Base-by-base conservation (phyloP, 2,329 filamentous ascomycete genomes). In the Phaeosphaeriaceae sp. region DNA sequence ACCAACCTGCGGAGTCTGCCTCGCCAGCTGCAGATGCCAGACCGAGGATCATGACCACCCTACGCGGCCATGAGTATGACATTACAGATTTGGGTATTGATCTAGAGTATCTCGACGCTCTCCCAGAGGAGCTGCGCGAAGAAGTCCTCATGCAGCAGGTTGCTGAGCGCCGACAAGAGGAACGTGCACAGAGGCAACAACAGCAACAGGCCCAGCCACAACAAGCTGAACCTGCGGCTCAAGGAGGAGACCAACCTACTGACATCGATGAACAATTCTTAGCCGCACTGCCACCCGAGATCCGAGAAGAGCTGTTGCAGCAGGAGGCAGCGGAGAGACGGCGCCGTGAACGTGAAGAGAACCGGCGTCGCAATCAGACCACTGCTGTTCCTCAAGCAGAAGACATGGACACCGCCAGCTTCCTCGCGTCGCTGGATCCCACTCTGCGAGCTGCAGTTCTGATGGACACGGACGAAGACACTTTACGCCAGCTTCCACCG, bases 31-130 rank as follows among this genome's bases (percentile, higher is more conserved):
- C 65, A 21, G 65, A 71, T 56, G 55, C 64, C 45, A 58, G 60
- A n/a, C 60, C 73, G 53, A 89, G 93, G 48, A 85, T 96, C 27
- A 89, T 89, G 68, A 96, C 92, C 17, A 93, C 86, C 1, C 93
- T 99, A 53, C 85, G 93, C 59, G 94, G 93, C 24, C 90, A 91
- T 62, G 89, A 95, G 69, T 87, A 96, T 53, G 95, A 99, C 75
- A 95, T 99, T 49, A 99, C 95, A 0, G 91, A 92, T 60, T 85
- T 99, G 61, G 93, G 94, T 49, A 98, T 99, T 68, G 95, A 99
- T 73, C 87, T 91, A 17, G 93, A 96, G 56, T 99, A 97, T 77
- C 86, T 99, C 7, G 92, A 95, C 58, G 96, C 94, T n/a, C 82
- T 99, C n/a, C 95, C 95, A 0, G 95, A 99, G 68, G 96, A 99